A percentile compares a stretch with the other conserved stretches of the same genome.
These are phyloP conservation scores for Mesotaenium endlicherianum DNA, from an alignment of 139 green algal genomes.

Conservation along the genomic window DNA sequence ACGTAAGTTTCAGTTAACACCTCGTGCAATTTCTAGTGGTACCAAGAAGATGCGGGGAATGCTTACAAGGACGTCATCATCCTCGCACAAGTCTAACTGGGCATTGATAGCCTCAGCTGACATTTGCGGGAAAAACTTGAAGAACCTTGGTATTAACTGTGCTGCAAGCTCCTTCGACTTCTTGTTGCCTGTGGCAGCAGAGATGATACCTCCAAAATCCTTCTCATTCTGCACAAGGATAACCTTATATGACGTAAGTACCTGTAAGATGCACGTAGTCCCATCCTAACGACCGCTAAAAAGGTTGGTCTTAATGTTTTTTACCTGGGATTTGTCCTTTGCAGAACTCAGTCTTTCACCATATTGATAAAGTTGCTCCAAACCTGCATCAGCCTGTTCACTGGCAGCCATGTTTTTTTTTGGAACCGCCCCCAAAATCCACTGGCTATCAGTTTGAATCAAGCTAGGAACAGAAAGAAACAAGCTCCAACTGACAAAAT, in stretches of 20 bases:
- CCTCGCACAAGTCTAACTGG: slow-evolving; percentile 54
- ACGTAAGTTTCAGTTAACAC: no score
- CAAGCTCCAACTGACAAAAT: no score
- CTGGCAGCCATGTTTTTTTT: no score
- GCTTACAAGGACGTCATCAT: slow-evolving; percentile 48
- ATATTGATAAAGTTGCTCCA: background rate
- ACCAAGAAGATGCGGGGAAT: no score
- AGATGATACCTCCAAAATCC: slow-evolving; percentile 48
- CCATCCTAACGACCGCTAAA: no score
- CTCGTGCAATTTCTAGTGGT: no score
- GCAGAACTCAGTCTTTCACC: slow-evolving; percentile 7
- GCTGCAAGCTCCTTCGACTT: slow-evolving; percentile 54
- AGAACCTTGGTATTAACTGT: slow-evolving; percentile 49
- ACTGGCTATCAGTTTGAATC: no score
- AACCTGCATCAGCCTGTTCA: no score
- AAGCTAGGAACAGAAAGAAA: no score
- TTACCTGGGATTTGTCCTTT: background rate
- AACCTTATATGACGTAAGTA: background rate
- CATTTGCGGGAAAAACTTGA: slow-evolving; percentile 46
- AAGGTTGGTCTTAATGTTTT: no score
- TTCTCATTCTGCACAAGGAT: slow-evolving; percentile 35
- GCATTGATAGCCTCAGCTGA: slow-evolving; percentile 45
- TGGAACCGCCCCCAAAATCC: no score
- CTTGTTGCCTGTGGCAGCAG: slow-evolving; percentile 43
- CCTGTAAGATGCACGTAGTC: no score